Evolutionary conservation across 352 stramenopile species (phyloP).

Genomic region (Phytophthora pinifolia): DNA sequence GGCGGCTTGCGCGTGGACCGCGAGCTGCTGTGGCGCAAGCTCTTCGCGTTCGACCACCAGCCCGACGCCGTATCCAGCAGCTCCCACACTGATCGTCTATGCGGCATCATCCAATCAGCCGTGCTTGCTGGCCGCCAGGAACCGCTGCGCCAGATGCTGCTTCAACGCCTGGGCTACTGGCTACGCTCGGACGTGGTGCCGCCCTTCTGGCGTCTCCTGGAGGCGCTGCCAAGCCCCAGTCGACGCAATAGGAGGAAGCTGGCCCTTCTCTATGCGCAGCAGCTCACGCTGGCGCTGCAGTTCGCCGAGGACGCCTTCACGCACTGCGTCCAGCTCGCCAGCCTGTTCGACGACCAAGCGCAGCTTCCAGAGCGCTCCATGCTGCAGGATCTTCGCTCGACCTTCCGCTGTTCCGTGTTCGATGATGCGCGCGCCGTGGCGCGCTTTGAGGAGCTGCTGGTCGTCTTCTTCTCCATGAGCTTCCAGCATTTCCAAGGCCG

Average conservation of each 20-base stretch:
- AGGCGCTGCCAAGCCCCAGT: constrained; percentile 15
- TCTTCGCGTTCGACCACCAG: constrained; percentile 59
- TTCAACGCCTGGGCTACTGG: constrained; percentile 67
- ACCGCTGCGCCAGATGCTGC: constrained; percentile 58
- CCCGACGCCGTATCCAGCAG: constrained; percentile 2
- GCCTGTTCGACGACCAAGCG: constrained; percentile 46
- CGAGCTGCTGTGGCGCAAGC: constrained; percentile 66
- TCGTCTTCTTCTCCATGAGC: constrained; percentile 76
- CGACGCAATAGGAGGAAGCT: constrained; percentile 33
- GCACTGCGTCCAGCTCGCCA: constrained; percentile 65
- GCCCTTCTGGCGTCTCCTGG: constrained; percentile 68
- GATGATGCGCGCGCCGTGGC: constrained; percentile 37
- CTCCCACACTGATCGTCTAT: constrained; percentile 24
- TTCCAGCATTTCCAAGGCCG: constrained; percentile 64
- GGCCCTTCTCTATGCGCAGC: constrained; percentile 55
- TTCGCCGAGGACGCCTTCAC: constrained; percentile 72
- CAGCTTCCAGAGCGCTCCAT: constrained; percentile 27
- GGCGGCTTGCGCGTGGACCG: constrained; percentile 50
- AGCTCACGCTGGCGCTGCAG: constrained; percentile 69
- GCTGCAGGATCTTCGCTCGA: constrained; percentile 48
- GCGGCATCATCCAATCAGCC: constrained; percentile 37
- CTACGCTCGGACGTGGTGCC: constrained; percentile 59
- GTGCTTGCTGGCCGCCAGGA: constrained; percentile 34
- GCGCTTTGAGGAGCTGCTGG: constrained; percentile 60
- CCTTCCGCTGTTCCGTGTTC: constrained; percentile 59